Conservation (phyloP, 148 eudicot species). For the Linanthus parryae region DNA sequence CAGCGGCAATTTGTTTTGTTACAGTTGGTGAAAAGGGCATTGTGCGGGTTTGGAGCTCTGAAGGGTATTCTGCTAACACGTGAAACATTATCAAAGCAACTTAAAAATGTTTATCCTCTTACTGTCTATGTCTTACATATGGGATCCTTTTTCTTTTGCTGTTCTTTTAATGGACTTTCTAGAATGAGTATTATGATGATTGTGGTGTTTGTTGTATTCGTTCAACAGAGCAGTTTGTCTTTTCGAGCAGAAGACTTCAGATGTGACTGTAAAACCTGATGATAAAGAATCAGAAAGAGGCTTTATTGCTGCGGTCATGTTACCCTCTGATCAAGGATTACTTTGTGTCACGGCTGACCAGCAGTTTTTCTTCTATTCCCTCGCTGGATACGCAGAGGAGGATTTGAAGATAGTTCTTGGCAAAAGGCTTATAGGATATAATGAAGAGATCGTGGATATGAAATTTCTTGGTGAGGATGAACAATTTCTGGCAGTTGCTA, state of each 20-base stretch:
- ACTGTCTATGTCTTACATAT: too few relatives aligned
- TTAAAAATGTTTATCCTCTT: constrained; percentile 1
- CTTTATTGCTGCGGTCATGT: constrained; percentile 71
- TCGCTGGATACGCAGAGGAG: constrained; percentile 35
- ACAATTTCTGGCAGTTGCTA: constrained; percentile 89
- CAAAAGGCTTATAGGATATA: constrained; percentile 81
- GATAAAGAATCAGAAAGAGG: constrained; percentile 72
- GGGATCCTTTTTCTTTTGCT: constrained; percentile 3
- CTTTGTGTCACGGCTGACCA: constrained; percentile 89
- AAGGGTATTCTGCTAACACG: constrained; percentile 42
- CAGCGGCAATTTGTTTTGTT: constrained; percentile 43
- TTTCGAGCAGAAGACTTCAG: constrained; percentile 81
- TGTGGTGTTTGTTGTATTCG: constrained; percentile 7
- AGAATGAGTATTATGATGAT: constrained; percentile 2
- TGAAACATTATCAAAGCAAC: constrained; percentile 1
- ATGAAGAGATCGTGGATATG: constrained; percentile 94
- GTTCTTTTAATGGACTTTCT: not conserved
- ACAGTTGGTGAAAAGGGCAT: constrained; percentile 98
- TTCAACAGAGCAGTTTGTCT: constrained; percentile 65
- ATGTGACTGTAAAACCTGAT: constrained; percentile 63
- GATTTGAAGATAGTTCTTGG: constrained; percentile 41
- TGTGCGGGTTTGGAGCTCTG: constrained; percentile 85
- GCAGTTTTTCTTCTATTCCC: constrained; percentile 74
- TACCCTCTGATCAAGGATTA: constrained; percentile 78
- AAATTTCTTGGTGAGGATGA: constrained; percentile 94